These are phyloP conservation scores for Aspergillus eucalypticola DNA, from an alignment of 2,329 filamentous ascomycete genomes.

Conservation along the genomic window DNA sequence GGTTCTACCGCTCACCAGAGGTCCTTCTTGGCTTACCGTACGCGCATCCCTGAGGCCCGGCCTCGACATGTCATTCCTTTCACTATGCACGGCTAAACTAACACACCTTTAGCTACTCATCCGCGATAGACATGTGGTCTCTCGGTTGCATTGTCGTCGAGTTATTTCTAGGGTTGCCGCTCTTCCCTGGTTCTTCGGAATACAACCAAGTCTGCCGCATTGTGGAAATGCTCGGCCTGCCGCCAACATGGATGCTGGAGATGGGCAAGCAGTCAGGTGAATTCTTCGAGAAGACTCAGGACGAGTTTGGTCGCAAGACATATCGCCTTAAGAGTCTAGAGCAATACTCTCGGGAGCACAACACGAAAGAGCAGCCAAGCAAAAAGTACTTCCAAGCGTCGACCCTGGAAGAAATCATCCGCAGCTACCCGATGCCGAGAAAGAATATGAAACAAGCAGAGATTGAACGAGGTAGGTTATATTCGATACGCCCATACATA, in stretches of 20 bases:
- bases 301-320: conserved; percentile 88
- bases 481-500: not conserved
- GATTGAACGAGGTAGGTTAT: conserved; percentile 79
- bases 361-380: conserved; percentile 96
- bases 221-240: conserved; percentile 95
- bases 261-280: conserved; percentile 97
- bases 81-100: not conserved
- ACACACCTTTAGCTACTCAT: conserved; percentile 67
- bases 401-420: conserved; percentile 93
- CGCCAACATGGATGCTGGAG: conserved; percentile 98
- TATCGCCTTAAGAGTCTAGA: conserved; percentile 97
- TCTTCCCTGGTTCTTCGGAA: conserved; percentile 96
- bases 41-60: conserved; percentile 23
- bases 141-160: conserved; percentile 97
- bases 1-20: conserved; percentile 96
- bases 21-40: conserved; percentile 86
- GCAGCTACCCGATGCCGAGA: conserved; percentile 94
- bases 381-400: conserved; percentile 99
- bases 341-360: conserved; percentile 92
- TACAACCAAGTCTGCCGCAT: conserved; percentile 98
- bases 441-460: conserved; percentile 99
- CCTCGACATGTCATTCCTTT: not conserved
- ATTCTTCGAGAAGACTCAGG: conserved; percentile 90
- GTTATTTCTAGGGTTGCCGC: conserved; percentile 86
- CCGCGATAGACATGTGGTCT: conserved; percentile 99